Evolutionary conservation across 2,329 filamentous ascomycete genomes (phyloP), one percentile per base, ranked within the genome.

Genomic region (Cladosporium sp.): DNA sequence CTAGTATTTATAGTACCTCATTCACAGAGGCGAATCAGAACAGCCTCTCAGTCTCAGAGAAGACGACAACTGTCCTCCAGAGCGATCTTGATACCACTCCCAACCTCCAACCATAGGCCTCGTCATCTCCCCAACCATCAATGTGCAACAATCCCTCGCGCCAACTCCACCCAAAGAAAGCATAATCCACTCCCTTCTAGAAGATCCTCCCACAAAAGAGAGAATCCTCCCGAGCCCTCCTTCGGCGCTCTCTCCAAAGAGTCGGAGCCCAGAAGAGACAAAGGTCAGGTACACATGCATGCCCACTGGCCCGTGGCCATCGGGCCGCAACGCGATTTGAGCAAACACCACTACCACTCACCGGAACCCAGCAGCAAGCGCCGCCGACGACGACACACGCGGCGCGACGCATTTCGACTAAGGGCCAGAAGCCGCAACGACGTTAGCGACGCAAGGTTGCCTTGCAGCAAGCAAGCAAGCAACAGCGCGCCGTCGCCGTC

Each of bases 391-490:
- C 24, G 34, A 17, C 11, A 15, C 7, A 12, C 40, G 7, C 13
- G 9, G 19, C 8, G 13, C 11, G 17, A 40, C 29, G 45, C 45
- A n/a, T n/a, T n/a, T n/a, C n/a, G n/a, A n/a, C n/a, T n/a, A n/a
- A n/a, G n/a, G n/a, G n/a, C n/a, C n/a, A n/a, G n/a, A n/a, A n/a
- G n/a, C n/a, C n/a, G n/a, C n/a, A n/a, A n/a, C n/a, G n/a, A n/a
- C n/a, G n/a, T n/a, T n/a, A n/a, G n/a, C n/a, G n/a, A 48, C 29
- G 45, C 12, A 48, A 48, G 45, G 45, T 48, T 48, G 45, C 45
- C 45, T 48, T 48, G 45, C 45, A 48, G 45, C 22, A n/a, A n/a
- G n/a, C n/a, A n/a, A n/a, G n/a, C n/a, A n/a, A n/a, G n/a, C n/a
- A n/a, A n/a, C n/a, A n/a, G n/a, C n/a, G n/a, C n/a, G n/a, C n/a